A percentile compares a stretch with the other conserved stretches of the same genome.
Conservation (phyloP, 805 yeast species). For the Yamadazyma akitaensis region DNA sequence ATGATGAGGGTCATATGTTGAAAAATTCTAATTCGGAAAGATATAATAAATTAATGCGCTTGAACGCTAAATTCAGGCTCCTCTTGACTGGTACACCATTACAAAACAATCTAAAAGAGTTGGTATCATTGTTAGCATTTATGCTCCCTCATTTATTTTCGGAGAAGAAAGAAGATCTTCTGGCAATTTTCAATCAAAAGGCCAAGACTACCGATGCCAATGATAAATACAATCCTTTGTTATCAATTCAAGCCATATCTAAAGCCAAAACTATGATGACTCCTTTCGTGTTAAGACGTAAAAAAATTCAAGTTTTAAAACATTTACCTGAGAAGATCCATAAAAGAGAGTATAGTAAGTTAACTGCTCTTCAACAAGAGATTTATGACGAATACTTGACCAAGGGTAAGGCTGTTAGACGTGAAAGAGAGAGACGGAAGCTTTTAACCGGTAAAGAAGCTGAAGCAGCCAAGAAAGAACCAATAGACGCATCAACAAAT, state of each 20-base stretch:
- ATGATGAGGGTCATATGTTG: slow-evolving; percentile 97
- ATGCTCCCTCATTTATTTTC: slow-evolving; percentile 81
- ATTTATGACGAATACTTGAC: slow-evolving; percentile 63
- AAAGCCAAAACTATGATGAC: slow-evolving; percentile 98
- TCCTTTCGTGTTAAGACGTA: slow-evolving; percentile 91
- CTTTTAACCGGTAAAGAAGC: slow-evolving; percentile 33
- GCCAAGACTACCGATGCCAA: slow-evolving; percentile 59
- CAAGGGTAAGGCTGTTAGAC: slow-evolving; percentile 36
- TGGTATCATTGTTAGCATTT: slow-evolving; percentile 86
- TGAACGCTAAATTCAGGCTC: slow-evolving; percentile 79
- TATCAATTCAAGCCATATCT: slow-evolving; percentile 86
- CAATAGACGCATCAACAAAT: slow-evolving; percentile 54
- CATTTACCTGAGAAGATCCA: slow-evolving; percentile 81
- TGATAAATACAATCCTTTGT: slow-evolving; percentile 64
- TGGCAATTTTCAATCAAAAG: slow-evolving; percentile 81
- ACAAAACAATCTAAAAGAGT: slow-evolving; percentile 87
- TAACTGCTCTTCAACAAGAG: slow-evolving; percentile 50
- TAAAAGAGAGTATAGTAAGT: slow-evolving; percentile 59
- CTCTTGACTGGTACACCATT: slow-evolving; percentile 95
- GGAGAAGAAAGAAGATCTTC: slow-evolving; percentile 77
- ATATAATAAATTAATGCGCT: slow-evolving; percentile 79
- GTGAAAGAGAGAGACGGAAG: slow-evolving; percentile 45
- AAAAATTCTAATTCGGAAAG: slow-evolving; percentile 88
- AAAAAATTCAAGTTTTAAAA: slow-evolving; percentile 85
- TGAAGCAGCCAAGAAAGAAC: slow-evolving; percentile 25